Evolutionary conservation across 2,329 filamentous ascomycete species (phyloP).

Genomic region (Fusarium clavum): DNA sequence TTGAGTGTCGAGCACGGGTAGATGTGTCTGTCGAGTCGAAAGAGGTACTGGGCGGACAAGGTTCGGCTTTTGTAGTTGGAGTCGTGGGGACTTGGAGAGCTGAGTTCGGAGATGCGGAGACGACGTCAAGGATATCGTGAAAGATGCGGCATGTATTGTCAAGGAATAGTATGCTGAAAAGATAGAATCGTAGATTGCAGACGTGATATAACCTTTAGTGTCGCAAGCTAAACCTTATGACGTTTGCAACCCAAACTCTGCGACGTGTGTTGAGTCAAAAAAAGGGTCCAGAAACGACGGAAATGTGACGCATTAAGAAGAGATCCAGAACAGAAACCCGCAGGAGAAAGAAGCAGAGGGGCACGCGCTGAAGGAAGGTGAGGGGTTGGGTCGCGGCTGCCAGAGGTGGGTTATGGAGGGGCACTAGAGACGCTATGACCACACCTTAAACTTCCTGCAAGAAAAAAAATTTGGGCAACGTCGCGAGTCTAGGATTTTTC

Average conservation of each 20-base stretch:
- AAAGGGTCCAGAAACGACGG: slow-evolving; percentile 4
- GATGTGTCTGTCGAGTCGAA: not conserved
- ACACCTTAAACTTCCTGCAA: slow-evolving; percentile 47
- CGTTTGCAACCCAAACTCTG: slow-evolving; percentile 5
- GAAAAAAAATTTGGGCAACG: slow-evolving; percentile 51
- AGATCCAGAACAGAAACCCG: slow-evolving; percentile 29
- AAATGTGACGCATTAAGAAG: slow-evolving; percentile 38
- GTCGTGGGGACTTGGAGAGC: not conserved
- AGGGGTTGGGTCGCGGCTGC: slow-evolving; percentile 34
- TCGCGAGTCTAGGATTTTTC: slow-evolving; percentile 49
- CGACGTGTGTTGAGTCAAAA: slow-evolving; percentile 14
- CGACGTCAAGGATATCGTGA: slow-evolving; percentile 12
- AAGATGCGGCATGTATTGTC: not conserved
- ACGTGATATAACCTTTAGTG: not conserved
- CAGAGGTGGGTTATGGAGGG: slow-evolving; percentile 47
- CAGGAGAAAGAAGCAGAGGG: slow-evolving; percentile 26
- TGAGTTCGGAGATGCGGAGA: slow-evolving; percentile 34
- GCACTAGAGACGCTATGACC: slow-evolving; percentile 49
- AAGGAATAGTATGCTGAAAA: not conserved
- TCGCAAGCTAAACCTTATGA: slow-evolving; percentile 1
- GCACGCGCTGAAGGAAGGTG: slow-evolving; percentile 15
- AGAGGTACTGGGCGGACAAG: not conserved
- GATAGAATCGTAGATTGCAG: not conserved
- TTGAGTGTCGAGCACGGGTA: not conserved
- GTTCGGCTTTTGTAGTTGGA: not conserved